phyloP scores from a whole-genome alignment of 2,329 filamentous ascomycete species.

The Remersonia thermophila region DNA sequence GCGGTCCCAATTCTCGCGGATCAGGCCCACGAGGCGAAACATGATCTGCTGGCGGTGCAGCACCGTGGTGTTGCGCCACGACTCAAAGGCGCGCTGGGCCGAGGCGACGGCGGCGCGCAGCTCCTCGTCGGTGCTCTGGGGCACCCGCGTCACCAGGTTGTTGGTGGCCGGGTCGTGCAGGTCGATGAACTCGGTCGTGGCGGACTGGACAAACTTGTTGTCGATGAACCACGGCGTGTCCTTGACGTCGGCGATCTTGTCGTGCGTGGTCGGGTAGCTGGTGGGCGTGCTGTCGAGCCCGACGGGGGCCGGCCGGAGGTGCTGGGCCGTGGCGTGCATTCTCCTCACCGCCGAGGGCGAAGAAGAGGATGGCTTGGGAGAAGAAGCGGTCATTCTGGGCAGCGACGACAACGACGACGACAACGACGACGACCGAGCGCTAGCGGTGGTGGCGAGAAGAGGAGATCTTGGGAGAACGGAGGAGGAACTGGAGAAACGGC shows the following conservation, averaged over 20 bases:
- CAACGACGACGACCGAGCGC: too few relatives aligned
- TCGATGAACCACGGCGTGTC: conserved; percentile 74
- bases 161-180: conserved; percentile 75
- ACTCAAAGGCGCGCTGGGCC: conserved; percentile 62
- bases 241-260: conserved; percentile 51
- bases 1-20: conserved; percentile 75
- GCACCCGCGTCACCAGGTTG: conserved; percentile 71
- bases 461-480: conserved; percentile 10
- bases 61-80: conserved; percentile 61
- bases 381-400: conserved; percentile 23
- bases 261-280: conserved; percentile 59
- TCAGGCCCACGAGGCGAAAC: conserved; percentile 72
- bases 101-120: conserved; percentile 63
- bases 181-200: conserved; percentile 62
- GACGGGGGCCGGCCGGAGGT: conserved; percentile 37
- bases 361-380: conserved; percentile 19
- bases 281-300: conserved; percentile 40
- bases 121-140: conserved; percentile 68
- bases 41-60: conserved; percentile 70
- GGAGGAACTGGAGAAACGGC: conserved; percentile 20
- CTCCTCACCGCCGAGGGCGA: conserved; percentile 34
- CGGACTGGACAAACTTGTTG: conserved; percentile 62
- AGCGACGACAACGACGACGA: conserved; percentile 1
- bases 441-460: conserved; percentile 8
- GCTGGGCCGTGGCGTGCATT: conserved; percentile 44